phyloP scores from a whole-genome alignment of 352 stramenopile genomes.

The Phytophthora syringae region DNA sequence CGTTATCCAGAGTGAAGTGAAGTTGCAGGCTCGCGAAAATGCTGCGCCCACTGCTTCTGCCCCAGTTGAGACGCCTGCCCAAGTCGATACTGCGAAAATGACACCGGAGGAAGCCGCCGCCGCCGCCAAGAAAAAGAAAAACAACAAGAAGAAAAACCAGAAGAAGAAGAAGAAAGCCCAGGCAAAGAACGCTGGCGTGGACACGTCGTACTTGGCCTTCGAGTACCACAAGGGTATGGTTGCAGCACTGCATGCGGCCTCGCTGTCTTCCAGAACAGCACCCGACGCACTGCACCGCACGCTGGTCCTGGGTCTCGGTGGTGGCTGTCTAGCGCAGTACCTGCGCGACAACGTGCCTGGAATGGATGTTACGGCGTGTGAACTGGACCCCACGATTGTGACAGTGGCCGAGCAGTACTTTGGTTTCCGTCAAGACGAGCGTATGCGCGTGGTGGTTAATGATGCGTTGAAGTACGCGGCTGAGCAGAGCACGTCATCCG shows the following conservation, averaged over 20 bases:
- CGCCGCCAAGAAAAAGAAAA: constrained; percentile 51
- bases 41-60: constrained; percentile 7
- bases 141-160: constrained; percentile 71
- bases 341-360: constrained; percentile 59
- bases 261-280: constrained; percentile 26
- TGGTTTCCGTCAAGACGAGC: constrained; percentile 59
- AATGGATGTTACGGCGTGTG: constrained; percentile 62
- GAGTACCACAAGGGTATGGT: constrained; percentile 86
- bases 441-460: constrained; percentile 48
- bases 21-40: constrained; percentile 34
- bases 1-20: constrained; percentile 81
- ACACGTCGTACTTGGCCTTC: constrained; percentile 71
- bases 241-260: constrained; percentile 55
- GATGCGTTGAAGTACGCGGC: constrained; percentile 60
- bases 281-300: constrained; percentile 36
- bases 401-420: constrained; percentile 72
- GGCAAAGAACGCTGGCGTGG: constrained; percentile 40
- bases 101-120: constrained; percentile 33
- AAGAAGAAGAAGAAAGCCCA: constrained; percentile 56
- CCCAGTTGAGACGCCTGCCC: constrained; percentile 12
- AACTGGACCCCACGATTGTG: constrained; percentile 71
- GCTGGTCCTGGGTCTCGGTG: constrained; percentile 74
- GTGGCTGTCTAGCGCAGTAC: constrained; percentile 72
- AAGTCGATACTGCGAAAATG: constrained; percentile 20
- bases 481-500: constrained; percentile 24